Evolutionary conservation across 495 filamentous ascomycete species (phyloP).

Genomic region (Hypomontagnella monticulosa): DNA sequence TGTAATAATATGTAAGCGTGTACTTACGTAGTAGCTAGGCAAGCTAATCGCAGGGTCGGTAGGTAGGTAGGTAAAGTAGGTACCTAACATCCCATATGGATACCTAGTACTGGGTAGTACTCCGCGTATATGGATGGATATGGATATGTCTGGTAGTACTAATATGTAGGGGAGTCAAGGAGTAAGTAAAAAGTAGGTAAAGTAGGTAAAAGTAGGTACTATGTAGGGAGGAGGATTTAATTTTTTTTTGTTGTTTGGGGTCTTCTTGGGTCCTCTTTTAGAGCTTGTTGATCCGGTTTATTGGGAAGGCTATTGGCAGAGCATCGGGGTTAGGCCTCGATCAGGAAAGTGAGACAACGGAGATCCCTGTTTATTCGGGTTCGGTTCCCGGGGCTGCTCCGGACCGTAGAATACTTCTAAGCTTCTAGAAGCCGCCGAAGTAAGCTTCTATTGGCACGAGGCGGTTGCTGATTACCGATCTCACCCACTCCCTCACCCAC

Average conservation of each 20-base stretch:
- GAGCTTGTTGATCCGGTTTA: constrained; percentile 38
- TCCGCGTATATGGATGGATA: too few species aligned
- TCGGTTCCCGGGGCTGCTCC: constrained; percentile 40
- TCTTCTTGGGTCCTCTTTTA: too few species aligned
- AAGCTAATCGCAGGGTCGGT: neutral
- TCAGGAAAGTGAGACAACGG: constrained; percentile 37
- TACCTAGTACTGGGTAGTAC: too few species aligned
- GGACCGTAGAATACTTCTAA: constrained; percentile 36
- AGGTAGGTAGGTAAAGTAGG: neutral
- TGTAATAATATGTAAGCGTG: constrained; percentile 29
- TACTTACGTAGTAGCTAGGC: constrained; percentile 3
- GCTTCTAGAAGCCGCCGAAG: constrained; percentile 35
- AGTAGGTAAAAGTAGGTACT: neutral
- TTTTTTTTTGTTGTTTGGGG: constrained; percentile 19
- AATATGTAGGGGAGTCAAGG: constrained; percentile 1
- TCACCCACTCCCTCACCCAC: constrained; percentile 34
- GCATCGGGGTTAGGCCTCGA: constrained; percentile 36
- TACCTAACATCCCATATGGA: too few species aligned
- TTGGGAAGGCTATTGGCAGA: constrained; percentile 43
- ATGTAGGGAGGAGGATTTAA: constrained; percentile 10
- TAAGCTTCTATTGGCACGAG: constrained; percentile 32
- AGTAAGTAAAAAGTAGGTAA: neutral
- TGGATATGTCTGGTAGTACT: neutral
- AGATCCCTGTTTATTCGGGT: constrained; percentile 33
- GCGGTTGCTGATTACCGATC: constrained; percentile 39